Conservation (phyloP, 768 basidiomycete genomes). For the Agaricus blazei region DNA sequence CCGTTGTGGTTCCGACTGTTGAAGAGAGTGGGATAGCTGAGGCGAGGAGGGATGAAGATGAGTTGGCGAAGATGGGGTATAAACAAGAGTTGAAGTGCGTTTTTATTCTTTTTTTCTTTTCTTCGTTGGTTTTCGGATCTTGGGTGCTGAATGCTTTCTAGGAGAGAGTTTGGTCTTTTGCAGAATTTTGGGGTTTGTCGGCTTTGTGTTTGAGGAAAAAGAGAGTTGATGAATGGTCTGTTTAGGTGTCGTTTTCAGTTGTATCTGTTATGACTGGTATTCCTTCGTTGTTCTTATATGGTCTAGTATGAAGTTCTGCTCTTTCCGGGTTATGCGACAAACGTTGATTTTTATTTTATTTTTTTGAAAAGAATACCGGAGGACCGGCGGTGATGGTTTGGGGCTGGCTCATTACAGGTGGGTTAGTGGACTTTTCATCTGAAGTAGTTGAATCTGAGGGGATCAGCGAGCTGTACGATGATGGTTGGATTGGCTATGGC, state of each 20-base stretch:
- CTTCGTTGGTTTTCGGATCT: background rate
- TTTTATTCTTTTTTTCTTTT: conserved; percentile 14
- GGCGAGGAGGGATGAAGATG: conserved; percentile 44
- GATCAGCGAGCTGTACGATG: conserved; percentile 60
- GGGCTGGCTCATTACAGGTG: conserved; percentile 65
- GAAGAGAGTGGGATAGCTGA: background rate
- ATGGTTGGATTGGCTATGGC: conserved; percentile 74
- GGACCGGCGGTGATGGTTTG: conserved; percentile 77
- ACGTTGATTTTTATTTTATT: no score
- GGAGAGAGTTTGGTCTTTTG: conserved; percentile 47
- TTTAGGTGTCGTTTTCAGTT: conserved; percentile 62
- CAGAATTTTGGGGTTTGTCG: conserved; percentile 60
- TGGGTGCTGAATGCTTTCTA: conserved; percentile 17
- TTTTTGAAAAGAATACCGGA: conserved; percentile 50
- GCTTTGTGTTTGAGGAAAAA: background rate
- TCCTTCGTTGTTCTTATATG: conserved; percentile 64
- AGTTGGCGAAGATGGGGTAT: conserved; percentile 67
- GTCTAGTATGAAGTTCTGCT: conserved; percentile 40
- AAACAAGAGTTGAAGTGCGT: conserved; percentile 59
- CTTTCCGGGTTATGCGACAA: conserved; percentile 1
- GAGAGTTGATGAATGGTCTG: conserved; percentile 8
- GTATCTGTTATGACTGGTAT: conserved; percentile 73
- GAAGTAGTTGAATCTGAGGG: background rate
- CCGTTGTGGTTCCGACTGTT: no score
- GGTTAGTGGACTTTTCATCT: conserved; percentile 15